Percentiles rank a stretch among this genome's conserved stretches.
phyloP scores from a whole-genome alignment of 495 filamentous ascomycete species.

The Penicillium longicatenatum region DNA sequence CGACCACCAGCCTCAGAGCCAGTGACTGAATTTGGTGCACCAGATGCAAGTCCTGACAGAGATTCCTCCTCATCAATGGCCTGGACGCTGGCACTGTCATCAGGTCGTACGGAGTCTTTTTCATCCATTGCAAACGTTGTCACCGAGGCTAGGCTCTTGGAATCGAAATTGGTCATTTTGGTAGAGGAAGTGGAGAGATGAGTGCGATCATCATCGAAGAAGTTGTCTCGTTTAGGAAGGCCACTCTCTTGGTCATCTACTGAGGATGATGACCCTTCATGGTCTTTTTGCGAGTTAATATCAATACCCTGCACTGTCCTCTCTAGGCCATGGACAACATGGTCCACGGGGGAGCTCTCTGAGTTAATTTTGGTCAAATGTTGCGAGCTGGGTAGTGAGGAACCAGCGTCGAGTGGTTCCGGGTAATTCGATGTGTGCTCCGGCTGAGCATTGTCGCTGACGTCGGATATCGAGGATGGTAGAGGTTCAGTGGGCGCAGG shows the following conservation, averaged over 20 bases:
- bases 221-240: conserved; percentile 42
- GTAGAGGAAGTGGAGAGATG: conserved; percentile 74
- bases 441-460: conserved; percentile 25
- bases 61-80: conserved; percentile 87
- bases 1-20: conserved; percentile 77
- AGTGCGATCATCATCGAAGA: conserved; percentile 60
- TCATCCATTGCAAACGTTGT: conserved; percentile 92
- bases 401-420: conserved; percentile 22
- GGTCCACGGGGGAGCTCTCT: conserved; percentile 23
- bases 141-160: conserved; percentile 87
- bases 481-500: conserved; percentile 33
- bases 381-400: conserved; percentile 23
- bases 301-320: conserved; percentile 39
- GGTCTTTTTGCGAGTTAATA: conserved; percentile 33
- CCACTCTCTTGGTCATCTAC: conserved; percentile 33
- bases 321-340: conserved; percentile 35
- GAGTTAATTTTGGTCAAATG: conserved; percentile 20
- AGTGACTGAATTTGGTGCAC: conserved; percentile 70
- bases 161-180: conserved; percentile 85
- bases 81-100: conserved; percentile 91
- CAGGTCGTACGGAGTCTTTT: conserved; percentile 89
- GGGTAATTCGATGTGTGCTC: conserved; percentile 20
- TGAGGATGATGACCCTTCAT: conserved; percentile 31
- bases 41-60: conserved; percentile 70
- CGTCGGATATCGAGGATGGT: conserved; percentile 25